Conservation (phyloP, 192 early-diverging fungal genomes). For the Linnemannia elongata region DNA sequence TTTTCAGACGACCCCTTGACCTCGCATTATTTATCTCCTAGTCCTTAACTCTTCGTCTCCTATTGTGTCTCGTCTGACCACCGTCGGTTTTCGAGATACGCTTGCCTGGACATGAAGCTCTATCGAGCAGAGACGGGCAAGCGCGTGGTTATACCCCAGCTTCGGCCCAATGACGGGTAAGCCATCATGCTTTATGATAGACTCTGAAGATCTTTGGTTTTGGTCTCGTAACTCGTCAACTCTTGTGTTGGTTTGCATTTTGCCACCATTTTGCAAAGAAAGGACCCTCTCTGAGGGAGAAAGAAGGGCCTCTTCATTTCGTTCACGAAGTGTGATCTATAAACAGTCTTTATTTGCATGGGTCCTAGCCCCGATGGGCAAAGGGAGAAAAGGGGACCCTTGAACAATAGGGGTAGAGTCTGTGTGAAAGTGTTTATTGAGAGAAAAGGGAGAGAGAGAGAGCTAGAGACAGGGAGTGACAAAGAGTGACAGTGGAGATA, state of each 20-base stretch:
- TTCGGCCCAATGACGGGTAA: constrained; percentile 58
- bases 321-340: too few relatives aligned
- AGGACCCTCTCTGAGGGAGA: too few relatives aligned
- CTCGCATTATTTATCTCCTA: constrained; percentile 2
- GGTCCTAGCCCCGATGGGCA: too few relatives aligned
- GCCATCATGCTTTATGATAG: neutral
- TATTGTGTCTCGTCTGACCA: neutral
- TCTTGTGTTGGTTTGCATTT: neutral
- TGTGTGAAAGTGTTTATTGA: neutral
- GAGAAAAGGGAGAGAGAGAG: neutral
- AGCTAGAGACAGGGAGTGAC: neutral
- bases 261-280: constrained; percentile 21
- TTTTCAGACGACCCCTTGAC: neutral
- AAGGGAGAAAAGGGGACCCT: neutral
- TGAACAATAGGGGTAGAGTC: neutral
- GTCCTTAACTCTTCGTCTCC: neutral
- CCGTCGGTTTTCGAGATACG: neutral
- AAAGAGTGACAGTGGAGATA: neutral
- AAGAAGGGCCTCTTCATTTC: too few relatives aligned
- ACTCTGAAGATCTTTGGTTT: neutral
- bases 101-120: constrained; percentile 64
- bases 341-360: too few relatives aligned
- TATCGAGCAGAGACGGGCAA: constrained; percentile 71
- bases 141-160: constrained; percentile 58
- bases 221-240: neutral